Percentiles rank a stretch among this genome's conserved stretches.
These are phyloP conservation scores for Glonium stellatum DNA, from an alignment of 495 filamentous ascomycete genomes.

Conservation along the genomic window DNA sequence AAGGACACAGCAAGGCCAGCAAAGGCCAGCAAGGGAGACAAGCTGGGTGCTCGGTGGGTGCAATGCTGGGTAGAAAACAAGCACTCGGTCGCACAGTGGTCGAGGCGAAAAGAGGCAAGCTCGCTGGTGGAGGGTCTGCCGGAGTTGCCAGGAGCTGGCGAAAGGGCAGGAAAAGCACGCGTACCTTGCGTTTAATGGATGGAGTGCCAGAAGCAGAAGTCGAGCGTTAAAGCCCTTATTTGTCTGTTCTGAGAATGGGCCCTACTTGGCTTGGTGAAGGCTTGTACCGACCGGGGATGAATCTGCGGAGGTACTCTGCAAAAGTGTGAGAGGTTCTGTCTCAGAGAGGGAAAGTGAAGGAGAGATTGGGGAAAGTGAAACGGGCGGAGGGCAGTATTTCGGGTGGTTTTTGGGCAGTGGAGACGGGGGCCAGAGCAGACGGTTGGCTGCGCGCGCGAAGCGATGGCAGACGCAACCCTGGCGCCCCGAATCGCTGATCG, in stretches of 20 bases:
- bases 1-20: no score
- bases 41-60: no score
- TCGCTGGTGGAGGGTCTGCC: neutral
- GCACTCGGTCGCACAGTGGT: slow-evolving; percentile 5
- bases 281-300: slow-evolving; percentile 7
- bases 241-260: neutral
- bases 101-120: neutral
- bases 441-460: slow-evolving; percentile 17
- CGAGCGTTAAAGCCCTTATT: neutral
- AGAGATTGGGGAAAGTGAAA: slow-evolving; percentile 27
- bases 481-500: slow-evolving; percentile 26
- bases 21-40: no score
- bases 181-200: neutral
- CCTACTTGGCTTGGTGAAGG: neutral
- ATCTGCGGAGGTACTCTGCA: slow-evolving; percentile 1
- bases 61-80: no score
- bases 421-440: slow-evolving; percentile 1
- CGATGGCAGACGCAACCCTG: slow-evolving; percentile 13
- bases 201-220: neutral
- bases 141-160: no score
- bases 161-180: neutral
- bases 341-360: slow-evolving; percentile 30
- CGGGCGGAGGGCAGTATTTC: slow-evolving; percentile 25
- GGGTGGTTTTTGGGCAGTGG: slow-evolving; percentile 1
- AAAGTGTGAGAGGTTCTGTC: slow-evolving; percentile 16